Evolutionary conservation across 345 rosid species (phyloP).

Genomic region (Salix koriyanagi): DNA sequence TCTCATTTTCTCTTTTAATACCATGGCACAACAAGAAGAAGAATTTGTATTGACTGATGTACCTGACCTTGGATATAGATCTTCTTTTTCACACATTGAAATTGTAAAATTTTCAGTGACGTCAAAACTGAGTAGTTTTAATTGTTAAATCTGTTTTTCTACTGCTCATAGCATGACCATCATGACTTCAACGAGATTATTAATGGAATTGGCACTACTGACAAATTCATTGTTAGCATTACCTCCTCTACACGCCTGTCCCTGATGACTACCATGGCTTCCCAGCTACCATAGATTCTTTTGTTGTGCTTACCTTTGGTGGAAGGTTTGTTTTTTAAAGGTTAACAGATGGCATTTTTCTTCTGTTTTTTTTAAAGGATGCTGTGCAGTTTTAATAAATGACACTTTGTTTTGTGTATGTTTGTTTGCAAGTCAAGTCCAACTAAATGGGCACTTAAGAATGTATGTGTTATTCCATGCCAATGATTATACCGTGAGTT

Average conservation of each 20-base stretch:
- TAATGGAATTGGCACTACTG: neutral
- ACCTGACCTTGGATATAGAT: neutral
- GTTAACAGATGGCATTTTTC: neutral
- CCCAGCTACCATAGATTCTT: neutral
- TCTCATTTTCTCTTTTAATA: neutral
- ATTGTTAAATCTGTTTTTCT: neutral
- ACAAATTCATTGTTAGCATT: neutral
- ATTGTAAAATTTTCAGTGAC: neutral
- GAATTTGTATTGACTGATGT: neutral
- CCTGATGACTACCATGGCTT: neutral
- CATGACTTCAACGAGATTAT: neutral
- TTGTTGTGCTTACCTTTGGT: neutral
- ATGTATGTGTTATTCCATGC: neutral
- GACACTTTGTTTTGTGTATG: neutral
- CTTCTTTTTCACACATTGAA: neutral
- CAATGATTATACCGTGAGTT: neutral
- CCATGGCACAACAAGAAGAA: neutral
- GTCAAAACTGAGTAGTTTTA: neutral
- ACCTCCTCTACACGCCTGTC: neutral
- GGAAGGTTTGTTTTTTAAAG: neutral
- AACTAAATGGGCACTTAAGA: neutral
- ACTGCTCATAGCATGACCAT: neutral
- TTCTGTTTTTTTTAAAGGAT: neutral
- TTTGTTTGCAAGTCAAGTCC: neutral
- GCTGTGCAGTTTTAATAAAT: neutral